phyloP scores from a whole-genome alignment of 2,329 filamentous ascomycete species.

The Coniella vitis region DNA sequence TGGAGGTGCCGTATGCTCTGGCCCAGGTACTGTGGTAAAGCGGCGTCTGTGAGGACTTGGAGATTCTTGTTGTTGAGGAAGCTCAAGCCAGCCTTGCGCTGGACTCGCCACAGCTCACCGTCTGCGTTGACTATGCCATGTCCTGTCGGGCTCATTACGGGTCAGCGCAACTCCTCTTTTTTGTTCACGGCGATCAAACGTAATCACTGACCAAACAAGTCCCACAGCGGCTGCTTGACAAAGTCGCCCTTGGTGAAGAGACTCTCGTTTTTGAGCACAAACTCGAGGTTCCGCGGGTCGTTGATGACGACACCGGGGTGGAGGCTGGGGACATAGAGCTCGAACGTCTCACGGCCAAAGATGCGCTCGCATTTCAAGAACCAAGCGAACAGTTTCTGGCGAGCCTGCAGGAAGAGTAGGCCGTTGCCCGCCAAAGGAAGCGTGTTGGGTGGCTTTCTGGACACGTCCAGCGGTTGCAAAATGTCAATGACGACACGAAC shows the following conservation, averaged over 20 bases:
- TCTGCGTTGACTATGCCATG: constrained; percentile 62
- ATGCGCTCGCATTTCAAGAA: constrained; percentile 51
- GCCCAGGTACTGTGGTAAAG: constrained; percentile 47
- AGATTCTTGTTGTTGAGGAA: constrained; percentile 55
- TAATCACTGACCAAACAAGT: constrained; percentile 51
- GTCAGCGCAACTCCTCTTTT: neutral
- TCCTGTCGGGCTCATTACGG: constrained; percentile 25
- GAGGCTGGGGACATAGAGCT: constrained; percentile 55
- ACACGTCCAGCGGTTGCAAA: neutral
- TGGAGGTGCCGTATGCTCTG: constrained; percentile 35
- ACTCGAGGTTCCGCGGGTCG: constrained; percentile 55
- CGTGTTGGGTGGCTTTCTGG: constrained; percentile 42
- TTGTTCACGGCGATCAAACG: no score
- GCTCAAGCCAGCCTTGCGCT: constrained; percentile 53
- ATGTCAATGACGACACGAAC: neutral
- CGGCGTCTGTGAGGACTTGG: constrained; percentile 48
- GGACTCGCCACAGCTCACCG: constrained; percentile 55
- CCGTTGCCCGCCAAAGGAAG: constrained; percentile 55
- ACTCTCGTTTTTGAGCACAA: constrained; percentile 53
- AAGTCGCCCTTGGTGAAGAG: constrained; percentile 57
- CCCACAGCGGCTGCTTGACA: constrained; percentile 52
- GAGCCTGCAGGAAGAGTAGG: constrained; percentile 51
- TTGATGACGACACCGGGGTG: constrained; percentile 58
- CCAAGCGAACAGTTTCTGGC: constrained; percentile 56
- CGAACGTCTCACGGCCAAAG: constrained; percentile 54